Conservation (phyloP, 495 filamentous ascomycete genomes). For the Elasticomyces elasticus region DNA sequence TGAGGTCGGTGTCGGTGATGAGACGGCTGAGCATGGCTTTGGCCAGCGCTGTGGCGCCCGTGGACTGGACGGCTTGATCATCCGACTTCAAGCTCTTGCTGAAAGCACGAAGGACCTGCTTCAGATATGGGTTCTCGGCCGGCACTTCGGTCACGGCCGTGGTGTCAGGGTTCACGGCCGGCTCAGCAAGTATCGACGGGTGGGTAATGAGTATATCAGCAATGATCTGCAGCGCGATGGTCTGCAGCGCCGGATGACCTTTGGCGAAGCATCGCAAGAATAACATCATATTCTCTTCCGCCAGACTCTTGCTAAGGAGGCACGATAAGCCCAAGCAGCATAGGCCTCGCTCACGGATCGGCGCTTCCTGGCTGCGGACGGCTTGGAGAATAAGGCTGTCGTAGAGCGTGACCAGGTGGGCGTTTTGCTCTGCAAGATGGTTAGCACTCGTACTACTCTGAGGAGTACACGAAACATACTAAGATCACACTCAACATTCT, state of each 20-base stretch:
- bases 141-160: constrained; percentile 23
- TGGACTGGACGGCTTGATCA: constrained; percentile 63
- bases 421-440: constrained; percentile 53
- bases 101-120: constrained; percentile 65
- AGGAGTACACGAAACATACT: constrained; percentile 1
- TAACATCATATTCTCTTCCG: constrained; percentile 82
- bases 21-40: constrained; percentile 73
- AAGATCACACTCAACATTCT: constrained; percentile 75
- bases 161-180: constrained; percentile 1
- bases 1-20: constrained; percentile 55
- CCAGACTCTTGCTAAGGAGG: constrained; percentile 80
- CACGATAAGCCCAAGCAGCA: constrained; percentile 84
- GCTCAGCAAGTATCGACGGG: constrained; percentile 53
- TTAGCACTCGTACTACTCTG: not conserved
- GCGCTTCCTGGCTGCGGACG: constrained; percentile 83
- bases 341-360: constrained; percentile 81
- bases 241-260: constrained; percentile 80
- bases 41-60: constrained; percentile 68
- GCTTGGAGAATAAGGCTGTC: constrained; percentile 95
- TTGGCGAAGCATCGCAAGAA: constrained; percentile 95
- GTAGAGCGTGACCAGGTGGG: constrained; percentile 81
- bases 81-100: constrained; percentile 62
- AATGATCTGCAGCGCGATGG: constrained; percentile 83
- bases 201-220: constrained; percentile 86
- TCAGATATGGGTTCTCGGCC: constrained; percentile 41